Percentiles rank a stretch among this genome's conserved stretches.
These are phyloP conservation scores for Chrysochromulina parva DNA, from an alignment of 78 protist species.

Conservation along the genomic window DNA sequence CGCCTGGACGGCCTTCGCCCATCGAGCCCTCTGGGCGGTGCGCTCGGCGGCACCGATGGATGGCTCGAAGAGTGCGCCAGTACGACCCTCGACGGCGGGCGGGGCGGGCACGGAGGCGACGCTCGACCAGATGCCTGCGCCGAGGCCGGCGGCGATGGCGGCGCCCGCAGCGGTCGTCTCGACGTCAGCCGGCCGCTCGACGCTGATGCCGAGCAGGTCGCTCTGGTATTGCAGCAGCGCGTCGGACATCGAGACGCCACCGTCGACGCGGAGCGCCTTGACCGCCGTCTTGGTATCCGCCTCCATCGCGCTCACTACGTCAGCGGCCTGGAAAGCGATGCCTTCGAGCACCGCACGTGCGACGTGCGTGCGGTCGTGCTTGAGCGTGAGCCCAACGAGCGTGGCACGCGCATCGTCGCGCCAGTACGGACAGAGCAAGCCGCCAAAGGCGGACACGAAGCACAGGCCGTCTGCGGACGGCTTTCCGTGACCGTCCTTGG, in stretches of 20 bases:
- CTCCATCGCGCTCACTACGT: constrained; percentile 28
- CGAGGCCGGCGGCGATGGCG: constrained; percentile 47
- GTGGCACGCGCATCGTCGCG: background rate
- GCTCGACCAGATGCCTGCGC: background rate
- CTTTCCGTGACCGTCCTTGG: background rate
- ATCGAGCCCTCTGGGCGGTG: too few relatives aligned
- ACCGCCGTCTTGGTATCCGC: constrained; percentile 14
- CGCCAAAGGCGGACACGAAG: constrained; percentile 53
- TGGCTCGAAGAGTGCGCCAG: too few relatives aligned
- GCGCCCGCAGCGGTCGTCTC: constrained; percentile 61
- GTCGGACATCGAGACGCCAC: constrained; percentile 8
- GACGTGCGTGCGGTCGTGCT: constrained; percentile 47
- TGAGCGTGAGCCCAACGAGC: constrained; percentile 54
- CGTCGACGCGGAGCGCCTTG: constrained; percentile 15
- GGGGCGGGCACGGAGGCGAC: too few relatives aligned
- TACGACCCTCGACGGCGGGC: too few relatives aligned
- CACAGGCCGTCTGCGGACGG: constrained; percentile 33
- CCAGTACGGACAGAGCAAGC: constrained; percentile 59
- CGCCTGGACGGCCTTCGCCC: too few relatives aligned
- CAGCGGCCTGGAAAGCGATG: constrained; percentile 42
- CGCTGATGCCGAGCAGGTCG: constrained; percentile 22
- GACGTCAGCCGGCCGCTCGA: background rate
- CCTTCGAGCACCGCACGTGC: constrained; percentile 56
- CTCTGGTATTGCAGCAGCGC: constrained; percentile 41
- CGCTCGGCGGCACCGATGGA: too few relatives aligned